These are phyloP conservation scores for Kodamaea jinghongensis DNA, from an alignment of 805 yeast species.

Conservation along the genomic window DNA sequence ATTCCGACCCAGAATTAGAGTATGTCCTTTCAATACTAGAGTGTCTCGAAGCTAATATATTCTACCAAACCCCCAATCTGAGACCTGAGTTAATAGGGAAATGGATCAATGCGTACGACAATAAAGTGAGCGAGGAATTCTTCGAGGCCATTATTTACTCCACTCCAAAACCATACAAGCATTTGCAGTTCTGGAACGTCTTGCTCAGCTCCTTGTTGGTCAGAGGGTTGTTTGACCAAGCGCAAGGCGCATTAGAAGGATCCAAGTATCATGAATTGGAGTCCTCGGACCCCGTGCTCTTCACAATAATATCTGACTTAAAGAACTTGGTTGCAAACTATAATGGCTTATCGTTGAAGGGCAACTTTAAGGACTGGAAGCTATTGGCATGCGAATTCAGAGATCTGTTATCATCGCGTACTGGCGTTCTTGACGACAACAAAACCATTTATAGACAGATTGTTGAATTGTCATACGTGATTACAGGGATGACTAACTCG, in stretches of 20 bases:
- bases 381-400: constrained; percentile 48
- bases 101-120: constrained; percentile 72
- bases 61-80: constrained; percentile 34
- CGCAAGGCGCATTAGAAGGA: constrained; percentile 45
- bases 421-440: constrained; percentile 23
- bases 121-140: constrained; percentile 56
- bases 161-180: constrained; percentile 45
- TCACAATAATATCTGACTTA: constrained; percentile 41
- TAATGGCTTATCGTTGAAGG: constrained; percentile 36
- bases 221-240: constrained; percentile 62
- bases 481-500: constrained; percentile 49
- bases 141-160: constrained; percentile 46
- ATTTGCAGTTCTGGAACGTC: constrained; percentile 60
- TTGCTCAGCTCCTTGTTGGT: constrained; percentile 53
- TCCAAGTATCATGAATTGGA: constrained; percentile 44
- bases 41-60: constrained; percentile 54
- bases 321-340: constrained; percentile 39
- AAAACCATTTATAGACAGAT: constrained; percentile 34
- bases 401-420: constrained; percentile 33
- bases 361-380: constrained; percentile 50
- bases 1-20: constrained; percentile 22
- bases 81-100: constrained; percentile 45
- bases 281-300: constrained; percentile 28
- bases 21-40: constrained; percentile 53
- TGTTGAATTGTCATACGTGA: constrained; percentile 39